These are phyloP conservation scores for Stentor roeselii DNA, from an alignment of 73 alveolate species.

Conservation along the genomic window DNA sequence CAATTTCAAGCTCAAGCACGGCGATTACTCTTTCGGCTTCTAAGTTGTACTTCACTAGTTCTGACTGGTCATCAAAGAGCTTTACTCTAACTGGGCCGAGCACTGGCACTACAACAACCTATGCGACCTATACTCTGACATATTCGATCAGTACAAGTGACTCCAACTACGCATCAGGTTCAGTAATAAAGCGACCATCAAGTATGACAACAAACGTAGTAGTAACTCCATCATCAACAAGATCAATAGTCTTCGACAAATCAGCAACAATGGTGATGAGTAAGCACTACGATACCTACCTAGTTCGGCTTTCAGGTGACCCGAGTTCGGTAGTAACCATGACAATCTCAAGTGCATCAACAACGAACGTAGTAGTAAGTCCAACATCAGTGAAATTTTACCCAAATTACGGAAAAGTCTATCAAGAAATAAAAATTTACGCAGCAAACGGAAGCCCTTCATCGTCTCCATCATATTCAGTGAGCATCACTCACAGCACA, in stretches of 20 bases:
- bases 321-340: neutral
- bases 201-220: neutral
- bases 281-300: neutral
- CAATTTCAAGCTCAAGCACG: neutral
- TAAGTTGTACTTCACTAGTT: neutral
- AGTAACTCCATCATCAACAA: neutral
- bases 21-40: neutral
- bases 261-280: neutral
- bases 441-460: neutral
- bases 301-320: neutral
- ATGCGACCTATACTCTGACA: neutral
- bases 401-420: neutral
- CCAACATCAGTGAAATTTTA: neutral
- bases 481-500: neutral
- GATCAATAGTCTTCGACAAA: neutral
- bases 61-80: neutral
- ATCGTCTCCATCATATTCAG: neutral
- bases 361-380: neutral
- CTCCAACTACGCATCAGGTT: neutral
- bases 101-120: neutral
- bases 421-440: neutral
- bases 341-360: neutral
- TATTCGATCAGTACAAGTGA: neutral
- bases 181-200: neutral
- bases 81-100: neutral